Percentiles rank a stretch among this genome's conserved stretches.
Conservation (phyloP, 345 rosid genomes). For the Mallotus nudiflorus region DNA sequence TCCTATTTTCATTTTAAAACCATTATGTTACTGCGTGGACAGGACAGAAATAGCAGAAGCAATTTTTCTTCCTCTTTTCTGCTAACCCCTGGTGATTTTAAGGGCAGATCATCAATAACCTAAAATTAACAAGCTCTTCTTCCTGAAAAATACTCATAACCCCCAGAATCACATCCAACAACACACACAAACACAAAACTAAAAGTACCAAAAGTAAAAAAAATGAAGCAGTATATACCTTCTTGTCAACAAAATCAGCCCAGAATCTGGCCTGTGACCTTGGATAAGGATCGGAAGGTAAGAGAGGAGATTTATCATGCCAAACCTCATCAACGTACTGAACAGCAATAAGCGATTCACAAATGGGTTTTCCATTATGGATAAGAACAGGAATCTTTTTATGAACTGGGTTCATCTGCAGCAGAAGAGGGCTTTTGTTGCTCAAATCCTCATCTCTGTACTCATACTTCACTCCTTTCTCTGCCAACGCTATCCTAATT, state of each 20-base stretch:
- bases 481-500: constrained; percentile 7
- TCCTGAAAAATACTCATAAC: too few species aligned
- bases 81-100: too few species aligned
- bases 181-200: background rate
- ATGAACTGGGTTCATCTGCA: constrained; percentile 11
- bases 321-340: constrained; percentile 13
- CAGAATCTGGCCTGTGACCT: constrained; percentile 9
- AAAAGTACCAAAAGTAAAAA: background rate
- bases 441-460: constrained; percentile 3
- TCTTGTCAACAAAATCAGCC: constrained; percentile 16
- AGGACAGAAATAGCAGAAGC: too few species aligned
- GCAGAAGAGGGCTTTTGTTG: constrained; percentile 3
- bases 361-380: constrained; percentile 1
- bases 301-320: background rate
- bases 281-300: background rate
- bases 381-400: constrained; percentile 19
- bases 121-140: too few species aligned
- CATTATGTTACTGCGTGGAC: too few species aligned
- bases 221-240: background rate
- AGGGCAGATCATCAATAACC: too few species aligned
- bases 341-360: constrained; percentile 9
- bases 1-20: too few species aligned
- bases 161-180: too few species aligned
- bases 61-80: too few species aligned
- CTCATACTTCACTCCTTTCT: background rate